Evolutionary conservation across 2,329 filamentous ascomycete genomes (phyloP), one percentile per base, ranked within the genome.

Genomic region (Cytospora piceae): DNA sequence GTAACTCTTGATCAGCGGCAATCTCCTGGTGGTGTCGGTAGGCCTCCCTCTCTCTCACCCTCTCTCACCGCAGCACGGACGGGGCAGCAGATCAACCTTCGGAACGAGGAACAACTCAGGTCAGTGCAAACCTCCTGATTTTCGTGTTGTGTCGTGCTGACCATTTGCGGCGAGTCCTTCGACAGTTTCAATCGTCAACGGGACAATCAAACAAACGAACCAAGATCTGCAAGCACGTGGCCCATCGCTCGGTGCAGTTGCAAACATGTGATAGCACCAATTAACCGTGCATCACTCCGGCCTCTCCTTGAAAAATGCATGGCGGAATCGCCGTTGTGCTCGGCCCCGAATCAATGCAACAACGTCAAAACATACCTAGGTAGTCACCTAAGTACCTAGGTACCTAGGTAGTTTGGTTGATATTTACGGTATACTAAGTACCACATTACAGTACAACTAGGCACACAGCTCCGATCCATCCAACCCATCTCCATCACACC

Each of bases 151-250:
- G 39, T 7, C 17, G 32, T 15, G 17, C 4, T 42, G 5, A 6
- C 15, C 15, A 7, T 17, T 42, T 12, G 39, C 39, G 39, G 39
- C 39, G 39, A 42, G 20, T 14, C 39, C 42, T 4, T 15, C n/a
- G 20, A n/a, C 14, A 46, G 42, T 46, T 22, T 22, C 42, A 46
- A 22, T 3, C 42, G 42, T 9, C 42, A 22, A 22, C 20, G 20
- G 15, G 8, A 22, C 42, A 46, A 22, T 46, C 42, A 46, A 22
- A 46, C 42, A 46, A 32, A 63, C 53, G 60, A 39, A 57, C 42
- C 39, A 57, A 53, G 60, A 63, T 63, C 60, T 63, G 53, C 60
- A 62, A n/a, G 53, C 60, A 62, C 60, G 60, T 62, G 60, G 60
- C 17, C 46, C 60, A 32, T 27, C 46, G 53, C 34, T 57, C 42